Evolutionary conservation across 192 early-diverging fungal species (phyloP).

Genomic region (Coemansia sp.): DNA sequence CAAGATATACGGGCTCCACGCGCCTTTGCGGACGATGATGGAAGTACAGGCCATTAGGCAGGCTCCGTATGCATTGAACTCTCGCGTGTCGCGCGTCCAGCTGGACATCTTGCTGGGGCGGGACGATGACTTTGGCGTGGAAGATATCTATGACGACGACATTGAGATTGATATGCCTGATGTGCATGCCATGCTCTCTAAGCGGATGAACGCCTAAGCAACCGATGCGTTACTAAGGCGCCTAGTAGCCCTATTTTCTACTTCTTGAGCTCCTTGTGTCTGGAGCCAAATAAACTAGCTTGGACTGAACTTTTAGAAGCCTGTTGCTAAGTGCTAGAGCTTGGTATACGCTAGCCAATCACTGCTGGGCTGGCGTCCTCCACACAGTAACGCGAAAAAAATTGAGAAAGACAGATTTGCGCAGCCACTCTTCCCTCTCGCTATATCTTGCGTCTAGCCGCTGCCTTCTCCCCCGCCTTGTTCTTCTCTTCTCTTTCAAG

Average conservation of each 20-base stretch:
- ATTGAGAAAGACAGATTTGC: background rate
- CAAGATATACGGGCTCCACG: slow-evolving; percentile 80
- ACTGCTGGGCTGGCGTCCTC: background rate
- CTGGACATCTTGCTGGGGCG: slow-evolving; percentile 85
- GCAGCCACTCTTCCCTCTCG: slow-evolving; percentile 20
- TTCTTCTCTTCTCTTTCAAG: slow-evolving; percentile 1
- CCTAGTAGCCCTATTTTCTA: background rate
- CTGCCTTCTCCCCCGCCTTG: background rate
- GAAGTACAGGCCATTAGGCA: slow-evolving; percentile 64
- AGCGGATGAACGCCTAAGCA: slow-evolving; percentile 16
- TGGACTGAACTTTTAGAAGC: background rate
- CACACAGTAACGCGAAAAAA: background rate
- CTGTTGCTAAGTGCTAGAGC: background rate
- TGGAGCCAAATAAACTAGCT: background rate
- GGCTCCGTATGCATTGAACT: slow-evolving; percentile 18
- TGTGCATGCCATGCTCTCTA: slow-evolving; percentile 31
- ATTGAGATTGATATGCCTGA: slow-evolving; percentile 11
- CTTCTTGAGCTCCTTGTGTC: background rate
- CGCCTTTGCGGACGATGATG: slow-evolving; percentile 92
- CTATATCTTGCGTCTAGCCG: background rate
- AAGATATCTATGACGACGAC: slow-evolving; percentile 84
- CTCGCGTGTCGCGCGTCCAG: slow-evolving; percentile 50
- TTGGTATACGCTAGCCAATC: background rate
- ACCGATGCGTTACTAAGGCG: background rate
- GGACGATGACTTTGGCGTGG: slow-evolving; percentile 86